Conservation (phyloP, 768 basidiomycete species). For the Chlorophyllum brunneum region DNA sequence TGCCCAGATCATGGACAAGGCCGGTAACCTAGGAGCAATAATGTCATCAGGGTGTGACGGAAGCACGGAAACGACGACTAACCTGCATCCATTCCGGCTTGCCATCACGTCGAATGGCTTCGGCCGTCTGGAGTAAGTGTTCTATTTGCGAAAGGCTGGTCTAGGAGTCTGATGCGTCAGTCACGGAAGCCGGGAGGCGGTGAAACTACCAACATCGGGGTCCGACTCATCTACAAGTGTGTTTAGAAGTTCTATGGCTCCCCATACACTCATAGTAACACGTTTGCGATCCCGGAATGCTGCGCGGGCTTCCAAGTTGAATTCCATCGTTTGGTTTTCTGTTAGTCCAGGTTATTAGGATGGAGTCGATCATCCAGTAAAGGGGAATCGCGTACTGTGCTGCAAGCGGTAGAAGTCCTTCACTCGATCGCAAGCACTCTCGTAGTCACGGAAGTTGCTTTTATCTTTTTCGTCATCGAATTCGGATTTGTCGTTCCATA, state of each 20-base stretch:
- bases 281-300: slow-evolving; percentile 65
- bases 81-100: slow-evolving; percentile 93
- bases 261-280: slow-evolving; percentile 82
- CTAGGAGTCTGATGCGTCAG: slow-evolving; percentile 35
- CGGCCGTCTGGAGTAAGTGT: slow-evolving; percentile 89
- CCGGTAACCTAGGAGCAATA: slow-evolving; percentile 53
- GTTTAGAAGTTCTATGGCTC: slow-evolving; percentile 84
- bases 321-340: slow-evolving; percentile 88
- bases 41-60: background rate
- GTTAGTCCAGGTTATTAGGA: background rate
- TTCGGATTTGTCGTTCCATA: slow-evolving; percentile 53
- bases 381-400: slow-evolving; percentile 45
- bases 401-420: slow-evolving; percentile 77
- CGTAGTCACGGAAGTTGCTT: slow-evolving; percentile 65
- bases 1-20: slow-evolving; percentile 86
- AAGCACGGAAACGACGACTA: slow-evolving; percentile 9
- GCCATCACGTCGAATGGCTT: slow-evolving; percentile 80
- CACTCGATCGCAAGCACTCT: slow-evolving; percentile 73
- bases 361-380: background rate
- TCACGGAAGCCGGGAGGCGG: slow-evolving; percentile 1
- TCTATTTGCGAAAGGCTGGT: slow-evolving; percentile 82
- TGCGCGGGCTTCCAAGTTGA: slow-evolving; percentile 75
- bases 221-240: slow-evolving; percentile 89
- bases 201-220: slow-evolving; percentile 59
- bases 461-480: slow-evolving; percentile 68